phyloP scores from a whole-genome alignment of 805 yeast genomes.

The Pichia rugopelliculosa region DNA sequence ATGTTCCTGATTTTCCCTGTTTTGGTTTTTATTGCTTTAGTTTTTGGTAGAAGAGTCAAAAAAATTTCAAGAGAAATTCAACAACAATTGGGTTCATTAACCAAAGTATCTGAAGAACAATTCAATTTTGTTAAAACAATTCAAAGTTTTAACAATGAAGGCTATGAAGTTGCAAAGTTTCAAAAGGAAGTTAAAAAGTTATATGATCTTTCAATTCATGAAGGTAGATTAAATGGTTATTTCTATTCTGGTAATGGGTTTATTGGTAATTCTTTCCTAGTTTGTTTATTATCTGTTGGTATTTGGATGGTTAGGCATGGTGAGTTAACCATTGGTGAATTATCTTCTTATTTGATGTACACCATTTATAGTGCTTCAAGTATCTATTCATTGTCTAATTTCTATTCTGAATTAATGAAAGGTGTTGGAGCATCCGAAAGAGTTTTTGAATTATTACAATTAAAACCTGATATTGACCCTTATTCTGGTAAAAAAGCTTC shows the following conservation, averaged over 20 bases:
- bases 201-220: slow-evolving; percentile 64
- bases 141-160: slow-evolving; percentile 85
- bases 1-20: slow-evolving; percentile 83
- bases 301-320: slow-evolving; percentile 76
- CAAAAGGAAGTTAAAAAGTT: slow-evolving; percentile 60
- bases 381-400: slow-evolving; percentile 82
- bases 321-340: slow-evolving; percentile 74
- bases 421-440: slow-evolving; percentile 95
- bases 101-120: slow-evolving; percentile 90
- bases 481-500: slow-evolving; percentile 48
- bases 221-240: slow-evolving; percentile 70
- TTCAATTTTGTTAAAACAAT: slow-evolving; percentile 79
- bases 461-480: slow-evolving; percentile 65
- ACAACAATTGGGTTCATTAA: slow-evolving; percentile 74
- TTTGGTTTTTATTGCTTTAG: slow-evolving; percentile 64
- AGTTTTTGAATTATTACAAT: slow-evolving; percentile 77
- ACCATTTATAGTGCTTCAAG: slow-evolving; percentile 93
- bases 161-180: slow-evolving; percentile 66
- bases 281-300: slow-evolving; percentile 75
- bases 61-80: slow-evolving; percentile 69
- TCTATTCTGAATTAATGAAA: slow-evolving; percentile 91
- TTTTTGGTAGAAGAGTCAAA: slow-evolving; percentile 77
- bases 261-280: slow-evolving; percentile 71
- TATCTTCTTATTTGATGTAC: slow-evolving; percentile 91
- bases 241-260: slow-evolving; percentile 77